phyloP scores from a whole-genome alignment of 1,284 basidiomycete species.

The Marasmius sp. region DNA sequence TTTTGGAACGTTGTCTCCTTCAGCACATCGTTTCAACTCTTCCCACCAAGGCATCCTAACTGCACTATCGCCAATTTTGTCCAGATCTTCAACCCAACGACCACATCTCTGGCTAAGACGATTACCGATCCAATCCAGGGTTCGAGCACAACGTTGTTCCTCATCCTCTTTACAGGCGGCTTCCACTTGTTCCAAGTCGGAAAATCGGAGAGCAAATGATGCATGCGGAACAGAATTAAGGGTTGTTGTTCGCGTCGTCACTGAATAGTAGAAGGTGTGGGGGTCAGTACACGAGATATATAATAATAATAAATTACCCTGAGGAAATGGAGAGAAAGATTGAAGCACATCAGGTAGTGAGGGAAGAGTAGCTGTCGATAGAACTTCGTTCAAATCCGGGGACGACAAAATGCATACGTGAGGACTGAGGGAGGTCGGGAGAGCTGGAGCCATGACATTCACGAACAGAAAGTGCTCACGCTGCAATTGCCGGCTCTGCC shows the following conservation, averaged over 20 bases:
- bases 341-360: constrained; percentile 70
- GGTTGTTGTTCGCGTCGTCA: constrained; percentile 73
- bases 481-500: neutral
- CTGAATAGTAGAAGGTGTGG: constrained; percentile 33
- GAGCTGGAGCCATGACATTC: constrained; percentile 39
- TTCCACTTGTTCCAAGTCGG: constrained; percentile 69
- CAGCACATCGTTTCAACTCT: constrained; percentile 69
- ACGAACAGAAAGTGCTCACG: neutral
- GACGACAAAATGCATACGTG: constrained; percentile 75
- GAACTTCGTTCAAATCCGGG: constrained; percentile 61
- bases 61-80: constrained; percentile 40
- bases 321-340: constrained; percentile 79
- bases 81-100: constrained; percentile 66
- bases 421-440: constrained; percentile 75
- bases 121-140: constrained; percentile 78
- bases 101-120: constrained; percentile 60
- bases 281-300: neutral
- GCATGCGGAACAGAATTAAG: constrained; percentile 67
- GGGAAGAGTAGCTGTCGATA: constrained; percentile 59
- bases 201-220: constrained; percentile 74
- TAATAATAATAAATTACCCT: constrained; percentile 46
- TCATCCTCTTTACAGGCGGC: constrained; percentile 72
- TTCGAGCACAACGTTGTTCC: constrained; percentile 69
- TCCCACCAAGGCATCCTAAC: constrained; percentile 80
- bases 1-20: constrained; percentile 72